Evolutionary conservation across 345 rosid genomes (phyloP).

Genomic region (Boechera stricta): DNA sequence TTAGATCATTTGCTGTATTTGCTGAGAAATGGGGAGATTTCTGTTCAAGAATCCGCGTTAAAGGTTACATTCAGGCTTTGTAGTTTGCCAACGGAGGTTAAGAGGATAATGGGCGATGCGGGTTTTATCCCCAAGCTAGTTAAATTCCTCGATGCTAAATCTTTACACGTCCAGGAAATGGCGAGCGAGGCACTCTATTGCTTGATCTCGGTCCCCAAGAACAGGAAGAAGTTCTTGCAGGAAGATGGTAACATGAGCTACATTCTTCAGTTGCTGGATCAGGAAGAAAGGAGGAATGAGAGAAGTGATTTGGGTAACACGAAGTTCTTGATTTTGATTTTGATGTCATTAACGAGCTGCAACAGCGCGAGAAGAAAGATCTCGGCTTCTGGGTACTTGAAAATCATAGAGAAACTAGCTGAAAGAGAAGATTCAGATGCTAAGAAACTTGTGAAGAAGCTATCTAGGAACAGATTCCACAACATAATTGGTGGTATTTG

Average conservation of each 20-base stretch:
- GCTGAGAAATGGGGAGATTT: constrained; percentile 58
- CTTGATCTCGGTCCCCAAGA: constrained; percentile 57
- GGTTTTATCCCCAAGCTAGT: constrained; percentile 74
- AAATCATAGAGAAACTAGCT: constrained; percentile 72
- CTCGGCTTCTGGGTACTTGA: constrained; percentile 65
- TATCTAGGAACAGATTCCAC: constrained; percentile 64
- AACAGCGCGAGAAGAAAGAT: constrained; percentile 72
- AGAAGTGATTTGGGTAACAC: constrained; percentile 33
- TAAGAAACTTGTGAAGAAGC: constrained; percentile 68
- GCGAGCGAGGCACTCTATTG: constrained; percentile 63
- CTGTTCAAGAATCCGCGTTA: constrained; percentile 66
- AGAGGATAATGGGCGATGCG: constrained; percentile 61
- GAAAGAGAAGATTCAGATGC: constrained; percentile 70
- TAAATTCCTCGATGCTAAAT: constrained; percentile 67
- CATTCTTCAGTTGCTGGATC: constrained; percentile 64
- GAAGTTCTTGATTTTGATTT: constrained; percentile 59
- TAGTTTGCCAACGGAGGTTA: constrained; percentile 56
- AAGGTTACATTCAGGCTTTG: constrained; percentile 61
- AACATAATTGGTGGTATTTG: constrained; percentile 72
- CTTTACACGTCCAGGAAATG: constrained; percentile 63
- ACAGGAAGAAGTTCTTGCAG: constrained; percentile 61
- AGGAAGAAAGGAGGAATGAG: constrained; percentile 48
- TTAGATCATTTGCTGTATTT: constrained; percentile 54
- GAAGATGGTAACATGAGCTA: constrained; percentile 59
- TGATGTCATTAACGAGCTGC: constrained; percentile 65